phyloP scores from a whole-genome alignment of 768 basidiomycete genomes.

The Lyophyllum atratum region DNA sequence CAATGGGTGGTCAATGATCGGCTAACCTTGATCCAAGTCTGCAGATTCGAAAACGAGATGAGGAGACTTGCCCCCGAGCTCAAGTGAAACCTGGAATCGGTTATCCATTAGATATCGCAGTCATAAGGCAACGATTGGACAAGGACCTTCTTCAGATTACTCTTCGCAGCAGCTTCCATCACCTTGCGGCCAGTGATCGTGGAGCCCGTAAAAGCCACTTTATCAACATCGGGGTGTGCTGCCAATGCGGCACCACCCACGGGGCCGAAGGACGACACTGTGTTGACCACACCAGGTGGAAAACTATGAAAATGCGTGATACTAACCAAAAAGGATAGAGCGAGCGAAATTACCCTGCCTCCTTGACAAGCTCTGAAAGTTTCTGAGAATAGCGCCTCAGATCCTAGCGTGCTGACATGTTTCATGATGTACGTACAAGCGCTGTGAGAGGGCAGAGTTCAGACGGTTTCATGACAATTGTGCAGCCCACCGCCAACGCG shows the following conservation, averaged over 20 bases:
- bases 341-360: slow-evolving; percentile 67
- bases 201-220: slow-evolving; percentile 94
- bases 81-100: slow-evolving; percentile 71
- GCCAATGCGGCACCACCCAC: slow-evolving; percentile 87
- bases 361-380: slow-evolving; percentile 78
- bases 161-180: slow-evolving; percentile 89
- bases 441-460: slow-evolving; percentile 86
- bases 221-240: slow-evolving; percentile 84
- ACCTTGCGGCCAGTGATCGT: slow-evolving; percentile 88
- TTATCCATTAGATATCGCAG: slow-evolving; percentile 4
- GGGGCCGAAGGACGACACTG: slow-evolving; percentile 78
- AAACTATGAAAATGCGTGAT: slow-evolving; percentile 51
- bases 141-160: slow-evolving; percentile 87
- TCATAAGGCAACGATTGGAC: neutral
- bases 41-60: slow-evolving; percentile 90
- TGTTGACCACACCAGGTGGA: slow-evolving; percentile 90
- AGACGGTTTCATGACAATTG: slow-evolving; percentile 94
- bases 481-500: slow-evolving; percentile 88
- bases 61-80: slow-evolving; percentile 93
- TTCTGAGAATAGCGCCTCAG: slow-evolving; percentile 44
- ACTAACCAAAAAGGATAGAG: neutral
- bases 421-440: slow-evolving; percentile 46
- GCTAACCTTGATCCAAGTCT: slow-evolving; percentile 80
- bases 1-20: neutral
- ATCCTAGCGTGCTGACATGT: neutral